Base-by-base conservation (phyloP, 2,329 filamentous ascomycete genomes). In the Biscogniauxia marginata region DNA sequence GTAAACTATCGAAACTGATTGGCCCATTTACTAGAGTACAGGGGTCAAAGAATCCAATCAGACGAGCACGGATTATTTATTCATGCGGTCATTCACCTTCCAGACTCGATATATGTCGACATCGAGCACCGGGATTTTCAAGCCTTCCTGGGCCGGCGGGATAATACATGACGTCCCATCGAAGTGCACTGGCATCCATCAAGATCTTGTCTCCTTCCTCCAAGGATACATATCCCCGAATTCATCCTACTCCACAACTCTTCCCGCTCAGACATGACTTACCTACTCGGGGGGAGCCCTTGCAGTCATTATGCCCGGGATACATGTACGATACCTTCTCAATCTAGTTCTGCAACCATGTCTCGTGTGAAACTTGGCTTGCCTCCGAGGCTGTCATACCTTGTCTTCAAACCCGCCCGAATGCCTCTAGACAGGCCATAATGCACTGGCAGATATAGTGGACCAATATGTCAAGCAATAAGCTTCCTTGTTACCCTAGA, bases 241-340 rank as follows among this genome's bases (percentile, higher is more conserved):
- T 51, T 45, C 30, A 50, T 48, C 30, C 20, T 53, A n/a, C 34
- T 53, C 51, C 48, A 61, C 46, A 56, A 46, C 43, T 56, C 58
- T 48, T 34, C 46, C 50, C 24, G 47, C 55, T 53, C 52, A 52
- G 56, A 20, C 49, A 49, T 20, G 25, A 22, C 46, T 52, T 59
- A 54, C 53, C 39, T 21, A 3, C 19, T 47, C 52, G 56, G 54
- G 58, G n/a, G 39, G 51, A 59, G 9, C 30, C 30, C n/a, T 39
- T 11, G 30, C 30, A 6, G n/a, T 16, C 11, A 39, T 16, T 4
- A 39, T 39, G 13, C 49, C 50, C 55, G 45, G 49, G 50, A 24
- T 52, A 59, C 52, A 45, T 56, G 24, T 19, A 39, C 6, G 30
- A 39, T 46, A 49, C 20, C 24, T 51, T 43, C 43, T 52, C 25